These are phyloP conservation scores for Alternaria gaisen DNA, from an alignment of 2,329 filamentous ascomycete species.

Conservation along the genomic window DNA sequence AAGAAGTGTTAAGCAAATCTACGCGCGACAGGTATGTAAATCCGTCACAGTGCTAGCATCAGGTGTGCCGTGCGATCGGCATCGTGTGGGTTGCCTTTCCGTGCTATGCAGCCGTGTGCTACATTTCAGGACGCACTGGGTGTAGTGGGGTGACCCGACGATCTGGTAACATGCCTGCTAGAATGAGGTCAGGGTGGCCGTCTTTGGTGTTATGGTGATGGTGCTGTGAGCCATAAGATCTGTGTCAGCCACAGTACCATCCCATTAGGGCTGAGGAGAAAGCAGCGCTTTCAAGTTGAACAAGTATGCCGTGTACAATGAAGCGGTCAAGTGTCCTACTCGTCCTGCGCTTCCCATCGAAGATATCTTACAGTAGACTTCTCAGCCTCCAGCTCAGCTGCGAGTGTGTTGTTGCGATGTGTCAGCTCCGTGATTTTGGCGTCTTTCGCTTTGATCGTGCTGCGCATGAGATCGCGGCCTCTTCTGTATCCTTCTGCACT, in stretches of 20 bases:
- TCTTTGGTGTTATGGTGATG: not conserved
- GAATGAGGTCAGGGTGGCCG: not conserved
- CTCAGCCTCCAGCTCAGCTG: slow-evolving; percentile 65
- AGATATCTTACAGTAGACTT: slow-evolving; percentile 51
- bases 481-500: slow-evolving; percentile 68
- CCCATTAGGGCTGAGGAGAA: not conserved
- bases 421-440: slow-evolving; percentile 71
- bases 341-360: slow-evolving; percentile 31
- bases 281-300: not conserved
- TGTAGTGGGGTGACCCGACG: not conserved
- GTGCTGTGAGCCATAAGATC: not conserved
- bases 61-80: not conserved
- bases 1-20: not conserved
- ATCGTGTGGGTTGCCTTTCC: not conserved
- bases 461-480: slow-evolving; percentile 72
- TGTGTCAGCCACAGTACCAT: not conserved
- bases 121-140: not conserved
- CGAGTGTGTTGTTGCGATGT: slow-evolving; percentile 67
- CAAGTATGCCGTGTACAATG: not conserved
- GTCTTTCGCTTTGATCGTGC: slow-evolving; percentile 71
- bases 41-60: not conserved
- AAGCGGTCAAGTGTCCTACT: slow-evolving; percentile 5
- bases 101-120: not conserved
- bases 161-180: not conserved
- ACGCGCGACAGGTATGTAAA: not conserved